These are phyloP conservation scores for Candida parachauliodes DNA, from an alignment of 805 yeast genomes.

Conservation along the genomic window DNA sequence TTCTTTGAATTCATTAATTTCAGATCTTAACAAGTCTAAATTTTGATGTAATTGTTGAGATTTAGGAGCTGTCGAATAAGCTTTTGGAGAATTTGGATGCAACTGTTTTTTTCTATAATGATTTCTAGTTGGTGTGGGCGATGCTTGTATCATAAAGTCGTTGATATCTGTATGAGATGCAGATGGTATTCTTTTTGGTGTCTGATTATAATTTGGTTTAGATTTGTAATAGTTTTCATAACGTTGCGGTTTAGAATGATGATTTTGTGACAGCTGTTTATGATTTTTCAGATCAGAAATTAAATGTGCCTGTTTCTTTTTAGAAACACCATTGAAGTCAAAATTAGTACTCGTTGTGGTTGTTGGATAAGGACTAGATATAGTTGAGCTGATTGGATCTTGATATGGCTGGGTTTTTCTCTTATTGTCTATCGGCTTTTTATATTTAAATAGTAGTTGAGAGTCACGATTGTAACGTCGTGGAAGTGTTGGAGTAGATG, in stretches of 20 bases:
- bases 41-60: constrained; percentile 38
- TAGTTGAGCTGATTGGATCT: neutral
- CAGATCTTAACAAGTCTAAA: constrained; percentile 37
- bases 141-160: constrained; percentile 7
- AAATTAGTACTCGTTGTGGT: constrained; percentile 3
- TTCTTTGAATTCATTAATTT: constrained; percentile 43
- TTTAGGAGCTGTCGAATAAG: constrained; percentile 14
- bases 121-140: neutral
- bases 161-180: constrained; percentile 9
- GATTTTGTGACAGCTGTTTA: constrained; percentile 7
- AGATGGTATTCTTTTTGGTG: constrained; percentile 7
- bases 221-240: constrained; percentile 4
- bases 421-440: constrained; percentile 17
- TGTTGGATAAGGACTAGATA: constrained; percentile 3
- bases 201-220: constrained; percentile 1
- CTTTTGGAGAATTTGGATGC: neutral
- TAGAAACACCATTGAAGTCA: neutral
- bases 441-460: constrained; percentile 34
- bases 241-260: neutral
- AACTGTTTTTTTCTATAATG: neutral
- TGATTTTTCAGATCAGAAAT: constrained; percentile 4
- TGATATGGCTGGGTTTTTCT: neutral
- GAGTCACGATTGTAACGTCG: constrained; percentile 16
- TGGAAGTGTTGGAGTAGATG: neutral
- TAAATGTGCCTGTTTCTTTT: neutral